Evolutionary conservation across 345 rosid genomes (phyloP), one percentile per base, ranked within the genome.

Genomic region (Hibiscus tridactylites): DNA sequence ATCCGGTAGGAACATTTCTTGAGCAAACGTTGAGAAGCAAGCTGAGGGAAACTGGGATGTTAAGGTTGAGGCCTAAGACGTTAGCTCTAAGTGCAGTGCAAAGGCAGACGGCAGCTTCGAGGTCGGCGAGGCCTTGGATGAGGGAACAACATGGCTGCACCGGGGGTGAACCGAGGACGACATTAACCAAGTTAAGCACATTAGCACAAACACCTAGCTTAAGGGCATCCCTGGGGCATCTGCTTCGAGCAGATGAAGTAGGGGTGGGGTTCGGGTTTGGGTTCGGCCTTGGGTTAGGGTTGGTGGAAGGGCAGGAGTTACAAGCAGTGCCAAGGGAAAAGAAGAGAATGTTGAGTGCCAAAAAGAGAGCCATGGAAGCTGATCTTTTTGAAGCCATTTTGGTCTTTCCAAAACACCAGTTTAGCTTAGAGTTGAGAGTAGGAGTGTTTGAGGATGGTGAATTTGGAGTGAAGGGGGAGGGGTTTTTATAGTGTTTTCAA

Each of bases 21-120:
- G 79, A 78, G 35, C 96, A 90, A 54, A 61, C 73, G 70, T 87
- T 86, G 71, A 89, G 85, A 68, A 87, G 78, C 80, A 86, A 73
- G 71, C 82, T 82, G 37, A 87, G 79, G 9, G 88, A 74, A 72
- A 90, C 61, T 3, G 96, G 88, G 74, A 88, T 56, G 42, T 86
- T 79, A 46, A 88, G 74, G 76, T 86, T 77, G 74, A 81, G 77
- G 1, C 96, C 89, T 13, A 83, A 73, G 24, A 88, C 31, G 49
- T 74, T 82, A 68, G 90, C 90, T 28, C 76, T 87, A 21, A 90
- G 78, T 42, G 84, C 86, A 8, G 89, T 85, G 78, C 92, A 86
- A 21, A 90, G 90, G 79, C 90, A 90, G 33, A 81, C 75, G 1
- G 95, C 89, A 6, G 90, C 95, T 24, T 90, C 92, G 5, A 85